Evolutionary conservation across 1,284 basidiomycete genomes (phyloP), one percentile per base, ranked within the genome.

Genomic region (Apiotrichum porosum): DNA sequence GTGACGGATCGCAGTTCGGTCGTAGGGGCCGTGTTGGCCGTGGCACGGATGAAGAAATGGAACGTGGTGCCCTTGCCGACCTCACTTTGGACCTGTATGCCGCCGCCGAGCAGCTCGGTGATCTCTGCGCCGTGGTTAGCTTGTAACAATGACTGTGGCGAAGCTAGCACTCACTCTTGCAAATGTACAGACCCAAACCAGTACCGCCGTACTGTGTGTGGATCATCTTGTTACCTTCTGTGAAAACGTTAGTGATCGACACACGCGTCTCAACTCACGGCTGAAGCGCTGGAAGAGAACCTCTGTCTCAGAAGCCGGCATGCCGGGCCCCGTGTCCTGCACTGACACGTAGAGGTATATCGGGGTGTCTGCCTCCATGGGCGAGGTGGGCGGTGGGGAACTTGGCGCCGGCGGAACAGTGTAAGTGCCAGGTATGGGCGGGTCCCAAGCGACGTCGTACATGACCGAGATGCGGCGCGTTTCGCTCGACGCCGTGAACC

Each of bases 101-200:
- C 51, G 9, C 71, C 71, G 10, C 66, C 64, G 21, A 68, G 59
- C 10, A 71, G 49, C 47, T 72, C 68, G 14, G 66, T 65, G 41
- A 71, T 69, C 58, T 61, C 62, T 42, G 28, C 9, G 12, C n/a
- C 18, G 9, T 6, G 15, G 31, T n/a, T 23, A 18, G 13, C 14
- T 17, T 15, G 21, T 26, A 3, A 14, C 9, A 24, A 19, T 23
- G 15, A 18, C 57, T 56, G 51, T 61, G 52, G 52, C 68, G 69
- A 41, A 71, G n/a, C n/a, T n/a, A 3, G 19, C 9, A 24, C 30
- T 23, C 21, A 18, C 57, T 56, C 52, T 61, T 54, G 52, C 68
- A 69, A 41, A 71, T 68, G 56, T 70, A 75, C 36, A 75, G 44
- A 0, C 72, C 73, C 6, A 75, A 56, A 14, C 72, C 72, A 8